phyloP scores from a whole-genome alignment of 345 rosid genomes.

The Populus simonii region DNA sequence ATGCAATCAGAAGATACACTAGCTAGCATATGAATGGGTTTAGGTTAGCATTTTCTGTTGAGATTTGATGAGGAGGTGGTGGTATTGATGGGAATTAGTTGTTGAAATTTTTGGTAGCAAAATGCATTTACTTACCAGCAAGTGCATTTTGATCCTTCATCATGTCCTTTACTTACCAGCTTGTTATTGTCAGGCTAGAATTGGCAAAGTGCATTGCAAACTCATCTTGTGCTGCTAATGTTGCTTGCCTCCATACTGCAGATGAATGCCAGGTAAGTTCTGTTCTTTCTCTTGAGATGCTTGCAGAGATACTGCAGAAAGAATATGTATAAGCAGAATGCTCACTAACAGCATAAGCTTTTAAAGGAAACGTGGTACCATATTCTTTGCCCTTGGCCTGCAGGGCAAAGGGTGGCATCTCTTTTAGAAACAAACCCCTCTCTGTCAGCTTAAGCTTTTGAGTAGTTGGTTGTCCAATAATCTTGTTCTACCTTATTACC shows the following conservation, averaged over 20 bases:
- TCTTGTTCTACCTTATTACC: not conserved
- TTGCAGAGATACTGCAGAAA: not conserved
- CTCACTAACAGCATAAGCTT: not conserved
- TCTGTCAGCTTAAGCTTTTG: not conserved
- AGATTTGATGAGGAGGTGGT: not conserved
- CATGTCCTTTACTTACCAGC: not conserved
- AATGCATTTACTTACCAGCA: not conserved
- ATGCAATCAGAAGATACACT: not conserved
- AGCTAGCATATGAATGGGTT: not conserved
- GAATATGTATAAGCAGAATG: not conserved
- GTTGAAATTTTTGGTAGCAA: not conserved
- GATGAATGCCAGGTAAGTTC: constrained; percentile 86
- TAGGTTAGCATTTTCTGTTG: no score
- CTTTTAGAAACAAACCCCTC: not conserved
- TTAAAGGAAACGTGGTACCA: not conserved
- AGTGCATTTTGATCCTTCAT: constrained; percentile 1
- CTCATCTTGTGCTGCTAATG: constrained; percentile 87
- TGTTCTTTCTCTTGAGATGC: not conserved
- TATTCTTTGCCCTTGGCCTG: not conserved
- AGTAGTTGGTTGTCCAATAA: not conserved
- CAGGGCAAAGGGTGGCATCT: not conserved
- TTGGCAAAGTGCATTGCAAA: constrained; percentile 87
- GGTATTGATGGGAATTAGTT: not conserved
- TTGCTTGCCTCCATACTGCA: constrained; percentile 95
- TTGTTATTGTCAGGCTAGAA: constrained; percentile 59